Base-by-base conservation (phyloP, 768 basidiomycete species). In the Phallus indusiatus region DNA sequence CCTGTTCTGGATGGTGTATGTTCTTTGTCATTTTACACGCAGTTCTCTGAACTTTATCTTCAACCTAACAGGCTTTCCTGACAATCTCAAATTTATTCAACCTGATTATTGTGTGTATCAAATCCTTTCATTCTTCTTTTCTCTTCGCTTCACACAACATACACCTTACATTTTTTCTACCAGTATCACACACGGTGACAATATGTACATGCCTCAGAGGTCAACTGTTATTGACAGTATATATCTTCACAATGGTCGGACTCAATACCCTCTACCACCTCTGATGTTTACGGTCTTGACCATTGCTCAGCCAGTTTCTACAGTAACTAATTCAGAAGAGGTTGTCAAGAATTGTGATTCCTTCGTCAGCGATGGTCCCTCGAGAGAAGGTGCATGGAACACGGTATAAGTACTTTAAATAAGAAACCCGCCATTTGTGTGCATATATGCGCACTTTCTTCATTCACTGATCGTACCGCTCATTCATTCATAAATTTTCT, bases 71-170 rank as follows among this genome's bases (percentile, higher is more conserved):
- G 74, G 63, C 71, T 49, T 69, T 68, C 8, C 75, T 72, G 17
- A 71, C 74, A 56, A 75, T 75, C 55, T 72, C 70, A 53, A 67
- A 71, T 34, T 73, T 74, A 0, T 76, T 76, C 63, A 73, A 73
- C 22, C 64, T 76, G 62, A 70, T 76, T 62, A 76, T 74, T 54
- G 71, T 75, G 47, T 72, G 73, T 24, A 68, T 75, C 17, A 17
- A 6, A 22, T 2, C n/a, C n/a, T 16, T 48, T n/a, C 6, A n/a
- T 8, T 56, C 10, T 21, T 42, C 4, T 1, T 55, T 35, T 9
- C 28, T 5, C 5, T 5, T 55, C 5, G n/a, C n/a, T n/a, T n/a
- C n/a, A n/a, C n/a, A n/a, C n/a, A n/a, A n/a, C n/a, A n/a, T 12
- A 35, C 8, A 37, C 1, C 36, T 56, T 6, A 47, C 46, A 4